These are phyloP conservation scores for Erodium texanum DNA, from an alignment of 441 rosid genomes.

Conservation along the genomic window DNA sequence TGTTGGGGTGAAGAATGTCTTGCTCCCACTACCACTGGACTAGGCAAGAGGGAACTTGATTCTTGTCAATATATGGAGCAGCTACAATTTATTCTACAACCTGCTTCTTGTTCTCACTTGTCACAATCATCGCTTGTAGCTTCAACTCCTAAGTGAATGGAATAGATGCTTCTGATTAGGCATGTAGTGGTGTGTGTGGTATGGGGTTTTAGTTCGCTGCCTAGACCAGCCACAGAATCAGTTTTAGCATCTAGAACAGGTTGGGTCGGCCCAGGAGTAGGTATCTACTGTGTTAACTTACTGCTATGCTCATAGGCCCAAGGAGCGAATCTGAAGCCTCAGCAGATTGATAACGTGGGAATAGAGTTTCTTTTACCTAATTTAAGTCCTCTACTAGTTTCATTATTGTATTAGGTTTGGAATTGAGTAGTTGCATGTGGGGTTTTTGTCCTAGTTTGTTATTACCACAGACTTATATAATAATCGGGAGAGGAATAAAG, in stretches of 20 bases:
- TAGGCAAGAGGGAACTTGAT: background rate
- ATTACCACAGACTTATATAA: no score
- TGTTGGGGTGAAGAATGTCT: background rate
- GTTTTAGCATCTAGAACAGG: background rate
- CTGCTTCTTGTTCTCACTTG: background rate
- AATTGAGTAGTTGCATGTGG: no score
- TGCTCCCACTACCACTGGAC: background rate
- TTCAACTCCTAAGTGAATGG: background rate
- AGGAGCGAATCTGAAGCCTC: no score
- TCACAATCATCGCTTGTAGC: background rate
- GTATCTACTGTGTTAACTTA: no score
- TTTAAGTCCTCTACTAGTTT: no score
- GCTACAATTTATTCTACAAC: background rate
- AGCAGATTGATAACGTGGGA: no score
- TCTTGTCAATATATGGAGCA: background rate
- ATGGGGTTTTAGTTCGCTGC: background rate
- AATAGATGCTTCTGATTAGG: background rate
- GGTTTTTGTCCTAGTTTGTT: no score
- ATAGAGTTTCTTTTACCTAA: no score
- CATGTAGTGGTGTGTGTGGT: constrained; percentile 3
- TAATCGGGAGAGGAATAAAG: no score
- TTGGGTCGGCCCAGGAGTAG: background rate
- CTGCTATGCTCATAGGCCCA: no score
- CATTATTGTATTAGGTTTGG: no score
- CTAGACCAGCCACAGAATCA: background rate